Evolutionary conservation across 1,139 yeast species (phyloP).

Genomic region (Protomyces inouyei): DNA sequence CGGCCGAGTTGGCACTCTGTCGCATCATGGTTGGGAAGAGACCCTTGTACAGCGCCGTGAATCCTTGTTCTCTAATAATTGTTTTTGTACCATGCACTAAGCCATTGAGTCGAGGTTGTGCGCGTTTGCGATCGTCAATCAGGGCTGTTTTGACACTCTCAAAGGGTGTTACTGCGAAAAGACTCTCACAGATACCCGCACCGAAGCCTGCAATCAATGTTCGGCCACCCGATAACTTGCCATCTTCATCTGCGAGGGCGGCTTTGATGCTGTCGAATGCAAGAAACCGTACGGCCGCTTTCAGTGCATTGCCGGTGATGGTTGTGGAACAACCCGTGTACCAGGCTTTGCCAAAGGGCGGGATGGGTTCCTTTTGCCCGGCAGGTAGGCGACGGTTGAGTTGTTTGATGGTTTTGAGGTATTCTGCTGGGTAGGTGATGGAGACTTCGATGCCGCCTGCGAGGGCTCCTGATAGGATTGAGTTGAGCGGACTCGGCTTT

Average conservation of each 20-base stretch:
- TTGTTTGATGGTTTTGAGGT: constrained; percentile 84
- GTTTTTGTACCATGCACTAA: constrained; percentile 57
- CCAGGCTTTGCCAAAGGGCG: constrained; percentile 57
- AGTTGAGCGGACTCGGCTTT: constrained; percentile 19
- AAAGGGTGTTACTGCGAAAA: constrained; percentile 91
- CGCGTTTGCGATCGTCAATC: constrained; percentile 69
- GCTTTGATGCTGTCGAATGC: constrained; percentile 87
- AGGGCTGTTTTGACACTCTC: constrained; percentile 94
- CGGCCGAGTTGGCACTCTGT: constrained; percentile 94
- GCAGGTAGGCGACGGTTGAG: constrained; percentile 46
- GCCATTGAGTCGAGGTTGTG: constrained; percentile 70
- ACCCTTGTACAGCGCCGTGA: constrained; percentile 81
- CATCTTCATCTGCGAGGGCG: constrained; percentile 71
- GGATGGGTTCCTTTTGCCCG: constrained; percentile 23
- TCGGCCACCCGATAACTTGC: constrained; percentile 79
- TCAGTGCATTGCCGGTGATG: constrained; percentile 90
- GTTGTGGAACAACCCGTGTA: constrained; percentile 98
- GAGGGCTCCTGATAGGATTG: constrained; percentile 68
- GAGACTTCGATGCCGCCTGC: constrained; percentile 85
- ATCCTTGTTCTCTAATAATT: constrained; percentile 70
- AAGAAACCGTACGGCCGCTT: constrained; percentile 87
- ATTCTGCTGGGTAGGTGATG: constrained; percentile 89
- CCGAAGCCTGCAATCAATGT: constrained; percentile 92
- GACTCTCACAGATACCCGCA: constrained; percentile 88
- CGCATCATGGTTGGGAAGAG: constrained; percentile 87